phyloP scores from a whole-genome alignment of 2,329 filamentous ascomycete genomes.

The Nothopassalora personata region DNA sequence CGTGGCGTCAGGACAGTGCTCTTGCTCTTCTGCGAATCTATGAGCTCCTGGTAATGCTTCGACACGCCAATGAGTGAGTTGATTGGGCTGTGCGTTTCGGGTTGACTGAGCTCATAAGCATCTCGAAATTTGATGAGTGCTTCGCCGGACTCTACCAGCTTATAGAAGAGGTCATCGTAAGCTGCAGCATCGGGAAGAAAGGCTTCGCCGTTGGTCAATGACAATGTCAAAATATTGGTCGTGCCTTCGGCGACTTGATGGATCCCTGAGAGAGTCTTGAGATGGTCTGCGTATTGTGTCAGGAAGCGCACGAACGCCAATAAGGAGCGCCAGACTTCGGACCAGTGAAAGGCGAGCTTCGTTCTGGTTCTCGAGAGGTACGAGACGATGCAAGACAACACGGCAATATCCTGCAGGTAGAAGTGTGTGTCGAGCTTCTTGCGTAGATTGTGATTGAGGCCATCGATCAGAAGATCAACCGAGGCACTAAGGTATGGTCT shows the following conservation, averaged over 20 bases:
- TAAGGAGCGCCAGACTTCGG: constrained; percentile 85
- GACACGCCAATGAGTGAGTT: constrained; percentile 77
- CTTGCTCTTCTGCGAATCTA: constrained; percentile 55
- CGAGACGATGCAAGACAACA: constrained; percentile 75
- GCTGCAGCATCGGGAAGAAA: constrained; percentile 82
- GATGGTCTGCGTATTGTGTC: constrained; percentile 74
- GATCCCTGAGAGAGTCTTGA: constrained; percentile 65
- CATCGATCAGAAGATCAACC: constrained; percentile 82
- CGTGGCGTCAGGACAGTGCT: constrained; percentile 65
- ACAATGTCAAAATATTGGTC: constrained; percentile 76
- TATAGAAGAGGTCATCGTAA: constrained; percentile 98
- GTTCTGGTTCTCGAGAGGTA: constrained; percentile 78
- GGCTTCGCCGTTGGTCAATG: constrained; percentile 78
- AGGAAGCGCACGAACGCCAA: constrained; percentile 86
- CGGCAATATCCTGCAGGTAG: constrained; percentile 64
- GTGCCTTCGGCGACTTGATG: constrained; percentile 69
- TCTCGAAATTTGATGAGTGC: constrained; percentile 76
- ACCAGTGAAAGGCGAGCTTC: constrained; percentile 85
- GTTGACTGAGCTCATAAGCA: constrained; percentile 54
- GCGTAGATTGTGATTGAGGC: constrained; percentile 88
- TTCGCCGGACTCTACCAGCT: constrained; percentile 87
- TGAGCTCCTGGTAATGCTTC: constrained; percentile 78
- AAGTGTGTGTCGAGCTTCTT: constrained; percentile 77
- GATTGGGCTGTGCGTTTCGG: constrained; percentile 58
- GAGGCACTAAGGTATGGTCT: constrained; percentile 70